Conservation (phyloP, 345 rosid species). For the Gossypium stocksii region DNA sequence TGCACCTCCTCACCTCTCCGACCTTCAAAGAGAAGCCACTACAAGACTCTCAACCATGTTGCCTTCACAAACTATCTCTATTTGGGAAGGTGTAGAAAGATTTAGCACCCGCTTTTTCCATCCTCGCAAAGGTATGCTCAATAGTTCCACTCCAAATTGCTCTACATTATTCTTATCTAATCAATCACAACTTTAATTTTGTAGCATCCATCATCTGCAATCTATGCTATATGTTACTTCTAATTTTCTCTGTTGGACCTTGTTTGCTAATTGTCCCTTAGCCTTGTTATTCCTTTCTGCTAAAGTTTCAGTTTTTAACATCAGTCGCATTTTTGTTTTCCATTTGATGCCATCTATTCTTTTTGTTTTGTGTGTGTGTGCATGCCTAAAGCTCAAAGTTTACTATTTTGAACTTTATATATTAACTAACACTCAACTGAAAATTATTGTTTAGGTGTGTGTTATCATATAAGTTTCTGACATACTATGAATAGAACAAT, state of each 20-base stretch:
- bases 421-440: neutral
- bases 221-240: neutral
- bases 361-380: neutral
- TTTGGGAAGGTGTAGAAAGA: constrained; percentile 38
- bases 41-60: constrained; percentile 36
- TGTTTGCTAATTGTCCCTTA: neutral
- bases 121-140: constrained; percentile 44
- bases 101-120: constrained; percentile 36
- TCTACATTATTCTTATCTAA: neutral
- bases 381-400: neutral
- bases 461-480: neutral
- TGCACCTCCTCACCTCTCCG: constrained; percentile 32
- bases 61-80: constrained; percentile 27
- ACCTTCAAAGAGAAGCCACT: constrained; percentile 44
- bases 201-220: neutral
- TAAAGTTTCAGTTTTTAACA: neutral
- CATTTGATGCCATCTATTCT: neutral
- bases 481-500: neutral
- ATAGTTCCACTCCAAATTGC: neutral
- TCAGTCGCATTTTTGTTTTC: neutral
- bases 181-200: neutral
- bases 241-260: neutral
- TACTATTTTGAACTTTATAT: neutral
- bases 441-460: neutral
- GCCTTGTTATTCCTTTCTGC: neutral